Evolutionary conservation across 441 rosid species (phyloP).

Genomic region (Hura crepitans): DNA sequence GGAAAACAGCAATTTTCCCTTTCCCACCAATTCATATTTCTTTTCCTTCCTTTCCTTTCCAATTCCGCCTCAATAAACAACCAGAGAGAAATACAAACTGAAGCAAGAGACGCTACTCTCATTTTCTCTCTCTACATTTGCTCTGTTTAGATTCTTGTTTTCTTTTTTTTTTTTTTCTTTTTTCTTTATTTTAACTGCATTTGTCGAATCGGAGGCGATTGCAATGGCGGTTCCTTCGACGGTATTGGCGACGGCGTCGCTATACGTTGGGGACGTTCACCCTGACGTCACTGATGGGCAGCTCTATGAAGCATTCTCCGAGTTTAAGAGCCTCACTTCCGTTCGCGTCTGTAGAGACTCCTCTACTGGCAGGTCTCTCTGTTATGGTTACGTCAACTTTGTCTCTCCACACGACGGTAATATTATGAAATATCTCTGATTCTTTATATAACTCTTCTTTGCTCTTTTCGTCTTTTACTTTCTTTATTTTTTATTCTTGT

Average conservation of each 20-base stretch:
- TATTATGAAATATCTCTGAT: background rate
- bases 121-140: background rate
- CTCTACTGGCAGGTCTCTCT: slow-evolving; percentile 55
- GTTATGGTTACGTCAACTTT: slow-evolving; percentile 85
- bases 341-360: slow-evolving; percentile 65
- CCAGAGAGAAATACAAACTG: slow-evolving; percentile 1
- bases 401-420: slow-evolving; percentile 26
- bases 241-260: slow-evolving; percentile 38
- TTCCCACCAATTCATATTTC: background rate
- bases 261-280: slow-evolving; percentile 74
- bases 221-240: slow-evolving; percentile 46
- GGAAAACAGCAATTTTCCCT: background rate
- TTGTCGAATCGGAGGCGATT: slow-evolving; percentile 6
- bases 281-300: slow-evolving; percentile 47
- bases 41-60: background rate
- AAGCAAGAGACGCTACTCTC: slow-evolving; percentile 5
- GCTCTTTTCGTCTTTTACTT: background rate
- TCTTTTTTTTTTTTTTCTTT: too few relatives aligned
- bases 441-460: background rate
- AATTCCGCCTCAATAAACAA: slow-evolving; percentile 4
- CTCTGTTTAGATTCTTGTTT: background rate
- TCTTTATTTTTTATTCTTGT: background rate
- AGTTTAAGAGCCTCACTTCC: slow-evolving; percentile 55
- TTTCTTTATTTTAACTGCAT: slow-evolving; percentile 1
- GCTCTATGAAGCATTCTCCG: slow-evolving; percentile 51